These are phyloP conservation scores for Chrysoporthe cubensis DNA, from an alignment of 2,329 filamentous ascomycete genomes.

Conservation along the genomic window DNA sequence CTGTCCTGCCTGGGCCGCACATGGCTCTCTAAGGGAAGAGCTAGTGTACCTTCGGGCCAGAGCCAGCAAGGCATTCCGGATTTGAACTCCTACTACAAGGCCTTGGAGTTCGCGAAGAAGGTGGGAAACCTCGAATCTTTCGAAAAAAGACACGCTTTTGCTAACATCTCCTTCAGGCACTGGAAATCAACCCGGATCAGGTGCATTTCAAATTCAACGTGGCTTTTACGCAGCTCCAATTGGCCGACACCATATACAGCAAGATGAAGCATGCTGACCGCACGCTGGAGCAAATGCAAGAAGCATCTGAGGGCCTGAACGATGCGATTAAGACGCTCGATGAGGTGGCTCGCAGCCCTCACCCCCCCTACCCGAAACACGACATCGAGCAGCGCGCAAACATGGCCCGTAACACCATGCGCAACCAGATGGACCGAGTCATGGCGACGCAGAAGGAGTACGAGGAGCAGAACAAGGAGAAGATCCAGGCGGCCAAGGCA, in stretches of 20 bases:
- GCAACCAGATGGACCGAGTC: conserved; percentile 85
- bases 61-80: conserved; percentile 50
- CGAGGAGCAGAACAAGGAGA: conserved; percentile 89
- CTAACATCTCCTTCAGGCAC: conserved; percentile 54
- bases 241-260: conserved; percentile 71
- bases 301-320: conserved; percentile 79
- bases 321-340: conserved; percentile 77
- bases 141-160: conserved; percentile 31
- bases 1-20: conserved; percentile 85
- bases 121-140: conserved; percentile 43
- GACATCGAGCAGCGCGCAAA: conserved; percentile 94
- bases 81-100: conserved; percentile 59
- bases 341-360: conserved; percentile 63
- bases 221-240: conserved; percentile 94
- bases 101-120: conserved; percentile 66
- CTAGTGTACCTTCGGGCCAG: conserved; percentile 24
- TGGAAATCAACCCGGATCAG: conserved; percentile 79
- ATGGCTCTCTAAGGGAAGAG: conserved; percentile 79
- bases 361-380: conserved; percentile 84
- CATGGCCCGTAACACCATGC: conserved; percentile 96
- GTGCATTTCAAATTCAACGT: conserved; percentile 97
- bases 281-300: conserved; percentile 78
- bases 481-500: conserved; percentile 79
- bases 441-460: conserved; percentile 86
- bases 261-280: conserved; percentile 75